Evolutionary conservation across 139 green algal species (phyloP).

Genomic region (Tetraselmis striata): DNA sequence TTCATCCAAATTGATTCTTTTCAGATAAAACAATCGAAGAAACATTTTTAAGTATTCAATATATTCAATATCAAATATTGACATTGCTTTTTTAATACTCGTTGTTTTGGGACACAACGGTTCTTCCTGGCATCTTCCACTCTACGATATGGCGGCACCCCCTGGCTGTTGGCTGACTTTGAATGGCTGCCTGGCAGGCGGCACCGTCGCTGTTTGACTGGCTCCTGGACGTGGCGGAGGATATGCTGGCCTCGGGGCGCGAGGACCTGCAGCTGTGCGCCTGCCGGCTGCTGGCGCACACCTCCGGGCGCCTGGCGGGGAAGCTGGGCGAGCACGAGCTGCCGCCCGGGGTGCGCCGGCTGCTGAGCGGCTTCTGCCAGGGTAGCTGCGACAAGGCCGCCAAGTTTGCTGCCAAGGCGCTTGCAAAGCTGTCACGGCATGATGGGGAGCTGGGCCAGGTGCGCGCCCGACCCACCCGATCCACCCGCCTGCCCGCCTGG

Average conservation of each 20-base stretch:
- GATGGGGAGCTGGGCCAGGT: neutral
- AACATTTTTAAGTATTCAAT: too few relatives aligned
- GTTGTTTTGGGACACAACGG: too few relatives aligned
- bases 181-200: neutral
- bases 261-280: neutral
- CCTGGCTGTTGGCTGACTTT: too few relatives aligned
- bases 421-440: neutral
- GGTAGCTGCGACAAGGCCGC: neutral
- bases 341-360: neutral
- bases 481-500: too few relatives aligned
- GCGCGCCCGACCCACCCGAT: too few relatives aligned
- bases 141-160: too few relatives aligned
- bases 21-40: too few relatives aligned
- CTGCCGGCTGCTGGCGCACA: neutral
- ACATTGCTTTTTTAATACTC: too few relatives aligned
- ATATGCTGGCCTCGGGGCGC: neutral
- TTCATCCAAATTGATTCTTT: too few relatives aligned
- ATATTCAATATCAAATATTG: too few relatives aligned
- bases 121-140: too few relatives aligned
- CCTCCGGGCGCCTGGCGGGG: neutral
- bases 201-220: neutral
- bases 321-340: neutral
- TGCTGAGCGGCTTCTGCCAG: neutral
- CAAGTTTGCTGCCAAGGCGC: neutral
- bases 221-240: neutral